Evolutionary conservation across 441 rosid genomes (phyloP), one percentile per base, ranked within the genome.

Genomic region (Daphne laureola): DNA sequence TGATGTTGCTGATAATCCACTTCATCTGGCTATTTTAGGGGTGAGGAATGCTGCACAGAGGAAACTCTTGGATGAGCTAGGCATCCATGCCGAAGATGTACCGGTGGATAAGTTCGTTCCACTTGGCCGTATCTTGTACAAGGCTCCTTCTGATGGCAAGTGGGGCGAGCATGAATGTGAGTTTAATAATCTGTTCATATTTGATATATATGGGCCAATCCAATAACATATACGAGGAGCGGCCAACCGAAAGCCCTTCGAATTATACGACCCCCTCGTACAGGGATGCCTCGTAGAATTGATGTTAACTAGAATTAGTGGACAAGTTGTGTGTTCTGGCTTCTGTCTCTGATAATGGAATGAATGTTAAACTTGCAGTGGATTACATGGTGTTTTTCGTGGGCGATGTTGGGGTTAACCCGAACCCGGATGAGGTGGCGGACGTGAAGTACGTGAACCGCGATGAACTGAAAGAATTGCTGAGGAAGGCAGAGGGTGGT

Each of bases 151-250:
- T 43, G 96, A 88, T 69, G 96, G 96, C 47, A 86, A 84, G 64
- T 92, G 98, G 96, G 98, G 96, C 16, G 96, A 92, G 73, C 96
- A 92, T 51, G 96, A 88, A 79, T 83, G 98, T 92, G 82, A 75
- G 38, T 31, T 21, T 21, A 21, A 21, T n/a, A n/a, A n/a, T n/a
- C n/a, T n/a, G n/a, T n/a, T n/a, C n/a, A n/a, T n/a, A n/a, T n/a
- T n/a, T n/a, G n/a, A n/a, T n/a, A n/a, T n/a, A n/a, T n/a, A n/a
- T n/a, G n/a, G n/a, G n/a, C n/a, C n/a, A n/a, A n/a, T n/a, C n/a
- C n/a, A n/a, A n/a, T n/a, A n/a, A n/a, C n/a, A n/a, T n/a, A n/a
- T n/a, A n/a, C n/a, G n/a, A n/a, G n/a, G n/a, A n/a, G n/a, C n/a
- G n/a, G n/a, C n/a, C n/a, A n/a, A n/a, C n/a, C n/a, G n/a, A n/a